Conservation (phyloP, 2,329 filamentous ascomycete species). For the Claviceps digitariae region DNA sequence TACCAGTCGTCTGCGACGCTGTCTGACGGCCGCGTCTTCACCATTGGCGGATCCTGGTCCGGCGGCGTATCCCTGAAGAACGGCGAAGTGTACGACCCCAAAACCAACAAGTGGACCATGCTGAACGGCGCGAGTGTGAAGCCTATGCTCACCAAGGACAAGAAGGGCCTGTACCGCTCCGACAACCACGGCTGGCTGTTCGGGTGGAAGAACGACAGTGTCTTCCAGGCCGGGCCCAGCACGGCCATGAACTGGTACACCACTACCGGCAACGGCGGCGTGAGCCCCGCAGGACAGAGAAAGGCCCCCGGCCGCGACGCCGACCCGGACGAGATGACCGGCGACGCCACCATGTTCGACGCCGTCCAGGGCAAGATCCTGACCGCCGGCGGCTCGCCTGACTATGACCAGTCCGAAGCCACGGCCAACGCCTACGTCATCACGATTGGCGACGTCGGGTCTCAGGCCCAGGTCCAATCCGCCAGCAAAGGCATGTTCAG, state of each 20-base stretch:
- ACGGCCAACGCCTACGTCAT: constrained; percentile 30
- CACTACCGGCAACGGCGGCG: constrained; percentile 27
- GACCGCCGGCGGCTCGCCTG: constrained; percentile 32
- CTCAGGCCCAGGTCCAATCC: constrained; percentile 7
- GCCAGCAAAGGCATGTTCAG: constrained; percentile 19
- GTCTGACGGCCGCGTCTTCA: constrained; percentile 41
- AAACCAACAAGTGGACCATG: constrained; percentile 30
- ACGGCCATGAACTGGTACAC: constrained; percentile 40
- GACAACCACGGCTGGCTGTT: constrained; percentile 12
- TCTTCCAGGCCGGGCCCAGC: constrained; percentile 6
- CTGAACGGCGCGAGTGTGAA: constrained; percentile 28
- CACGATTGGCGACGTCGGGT: constrained; percentile 1
- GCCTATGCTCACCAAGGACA: constrained; percentile 35
- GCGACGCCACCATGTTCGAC: constrained; percentile 44
- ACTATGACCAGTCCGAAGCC: constrained; percentile 29
- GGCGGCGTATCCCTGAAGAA: constrained; percentile 37
- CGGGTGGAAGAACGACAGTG: constrained; percentile 15
- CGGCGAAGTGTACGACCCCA: constrained; percentile 39
- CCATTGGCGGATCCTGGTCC: constrained; percentile 40
- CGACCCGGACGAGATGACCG: constrained; percentile 37
- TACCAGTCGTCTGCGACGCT: constrained; percentile 38
- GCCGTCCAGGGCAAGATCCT: constrained; percentile 44
- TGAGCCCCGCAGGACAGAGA: constrained; percentile 24
- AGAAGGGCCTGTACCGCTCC: constrained; percentile 34
- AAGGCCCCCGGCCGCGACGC: constrained; percentile 18